Evolutionary conservation across 1,284 basidiomycete genomes (phyloP), one percentile per base, ranked within the genome.

Genomic region (Sanghuangporus weigelae): DNA sequence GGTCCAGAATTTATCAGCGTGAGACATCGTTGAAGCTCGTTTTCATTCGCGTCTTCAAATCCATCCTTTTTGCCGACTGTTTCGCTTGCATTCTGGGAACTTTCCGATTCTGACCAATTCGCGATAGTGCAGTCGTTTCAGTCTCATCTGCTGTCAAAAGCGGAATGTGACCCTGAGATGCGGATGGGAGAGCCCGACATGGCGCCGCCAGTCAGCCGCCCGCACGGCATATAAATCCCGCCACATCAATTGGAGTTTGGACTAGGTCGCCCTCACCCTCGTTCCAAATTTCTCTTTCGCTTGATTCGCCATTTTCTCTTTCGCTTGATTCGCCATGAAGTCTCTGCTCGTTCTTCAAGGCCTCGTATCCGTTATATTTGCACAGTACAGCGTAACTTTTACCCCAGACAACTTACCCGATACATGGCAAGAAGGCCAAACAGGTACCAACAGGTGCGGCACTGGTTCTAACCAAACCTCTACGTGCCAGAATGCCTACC

Each of bases 401-500:
- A 73, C 78, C 19, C 78, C 79, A 39, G 76, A 76, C 1, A 81
- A 81, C 67, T 76, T 76, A 1, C 84, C 84, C 3, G 71, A 73
- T 36, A 74, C 77, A n/a, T 78, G 81, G 7, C 81, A 89, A 70
- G 71, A 81, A 46, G 89, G 85, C 26, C 89, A 89, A 71, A 67
- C 78, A 35, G 86, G 86, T n/a, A 85, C 84, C 19, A 86, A 89
- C 71, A 74, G 79, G 60, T 92, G 90, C 73, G 86, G 84, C 10
- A 80, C 81, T 2, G 75, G 73, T n/a, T 75, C 78, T 36, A 81
- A 77, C 71, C 85, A 87, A 73, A 77, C 76, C 10, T 86, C 85
- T 3, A 73, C 75, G 65, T 91, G 89, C 73, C 90, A 91, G 69
- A 86, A 85, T 68, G 82, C 80, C 2, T 87, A 80, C 71, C 69